Evolutionary conservation across 257 asterid species (phyloP).

Genomic region (Thymus mandschuricus): DNA sequence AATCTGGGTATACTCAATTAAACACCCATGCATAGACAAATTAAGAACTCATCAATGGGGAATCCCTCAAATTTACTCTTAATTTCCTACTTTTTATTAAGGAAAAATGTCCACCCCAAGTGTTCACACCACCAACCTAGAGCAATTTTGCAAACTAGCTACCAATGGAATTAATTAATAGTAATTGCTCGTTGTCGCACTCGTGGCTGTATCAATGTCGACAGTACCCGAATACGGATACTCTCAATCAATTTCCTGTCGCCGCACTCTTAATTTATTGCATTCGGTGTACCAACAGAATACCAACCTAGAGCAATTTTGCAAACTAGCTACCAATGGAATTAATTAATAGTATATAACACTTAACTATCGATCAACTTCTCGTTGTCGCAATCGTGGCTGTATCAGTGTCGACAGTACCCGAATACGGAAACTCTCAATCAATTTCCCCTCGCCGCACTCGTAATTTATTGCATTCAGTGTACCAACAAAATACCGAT

Average conservation of each 20-base stretch:
- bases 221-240: neutral
- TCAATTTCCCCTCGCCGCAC: too few relatives aligned
- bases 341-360: neutral
- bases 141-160: too few relatives aligned
- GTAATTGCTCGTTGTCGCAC: neutral
- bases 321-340: too few relatives aligned
- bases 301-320: neutral
- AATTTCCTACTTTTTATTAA: constrained; percentile 5
- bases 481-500: too few relatives aligned
- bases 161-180: neutral
- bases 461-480: too few relatives aligned
- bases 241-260: too few relatives aligned
- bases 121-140: neutral
- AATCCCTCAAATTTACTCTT: constrained; percentile 10
- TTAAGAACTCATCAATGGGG: neutral
- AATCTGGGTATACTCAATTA: neutral
- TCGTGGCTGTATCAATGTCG: neutral
- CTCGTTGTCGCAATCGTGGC: neutral
- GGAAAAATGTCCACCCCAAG: constrained; percentile 2
- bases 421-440: neutral
- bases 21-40: neutral
- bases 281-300: too few relatives aligned
- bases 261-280: too few relatives aligned
- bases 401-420: neutral
- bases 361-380: too few relatives aligned